Evolutionary conservation across 805 yeast species (phyloP), one percentile per base, ranked within the genome.

Genomic region (Yamadazyma akitaensis): DNA sequence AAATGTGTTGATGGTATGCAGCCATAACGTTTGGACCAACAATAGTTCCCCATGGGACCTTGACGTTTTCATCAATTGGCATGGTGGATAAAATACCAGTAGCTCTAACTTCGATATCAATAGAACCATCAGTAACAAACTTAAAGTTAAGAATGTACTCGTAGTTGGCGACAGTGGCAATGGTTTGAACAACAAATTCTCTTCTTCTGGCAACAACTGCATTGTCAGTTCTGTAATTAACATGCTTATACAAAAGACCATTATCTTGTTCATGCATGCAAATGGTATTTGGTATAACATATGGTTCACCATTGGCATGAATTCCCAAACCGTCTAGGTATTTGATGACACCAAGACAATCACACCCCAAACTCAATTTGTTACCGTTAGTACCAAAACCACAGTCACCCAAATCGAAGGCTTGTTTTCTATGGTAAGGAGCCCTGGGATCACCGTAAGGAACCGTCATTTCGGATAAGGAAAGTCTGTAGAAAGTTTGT

Each of bases 61-160:
- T 75, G 50, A 75, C 76, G 59, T 77, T 81, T 54, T 79, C 82
- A 53, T 86, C 91, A 54, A 85, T 81, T 57, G 90, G 89, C 85
- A 83, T 85, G 49, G 95, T 86, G 31, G 92, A 85, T 55, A 86
- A 74, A 59, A 86, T 86, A 75, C 95, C 95, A 48, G 95, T 86
- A 51, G 94, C 94, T 70, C 92, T 78, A 49, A 84, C 84, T 64
- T 87, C 89, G 51, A 86, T 81, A 53, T 81, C 82, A 57, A 86
- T 82, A 45, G 84, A 82, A 59, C 91, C 95, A 54, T 84, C 89
- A 66, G 81, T 88, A 58, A 82, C 86, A 59, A 86, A 81, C 61
- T 84, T 78, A 61, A 82, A 70, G 68, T 85, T 85, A 56, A 85
- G 64, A 53, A 84, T 78, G 71, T 86, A 86, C 70, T 86, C 94